Percentiles rank a stretch among this genome's conserved stretches.
Evolutionary conservation across 371 early-diverging fungal species (phyloP).

Genomic region (Synchytrium microbalum): DNA sequence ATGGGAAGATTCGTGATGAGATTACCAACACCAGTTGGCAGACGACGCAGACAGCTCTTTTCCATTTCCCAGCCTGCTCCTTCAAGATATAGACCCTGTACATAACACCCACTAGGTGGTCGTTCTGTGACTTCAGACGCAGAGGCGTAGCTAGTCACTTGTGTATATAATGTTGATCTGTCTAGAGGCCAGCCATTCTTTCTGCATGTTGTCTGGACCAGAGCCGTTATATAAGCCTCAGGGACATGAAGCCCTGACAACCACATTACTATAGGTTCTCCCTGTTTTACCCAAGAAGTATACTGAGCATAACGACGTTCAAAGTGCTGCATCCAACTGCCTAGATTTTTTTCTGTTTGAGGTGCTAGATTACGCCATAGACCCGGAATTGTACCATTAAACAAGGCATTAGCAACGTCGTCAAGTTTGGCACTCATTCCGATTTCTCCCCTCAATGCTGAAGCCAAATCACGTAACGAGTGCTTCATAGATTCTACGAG

Average conservation of each 20-base stretch:
- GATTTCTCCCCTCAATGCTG: conserved; percentile 54
- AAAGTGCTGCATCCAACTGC: conserved; percentile 50
- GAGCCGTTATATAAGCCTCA: conserved; percentile 48
- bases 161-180: conserved; percentile 49
- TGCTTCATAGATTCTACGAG: conserved; percentile 41
- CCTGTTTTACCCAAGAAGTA: conserved; percentile 45
- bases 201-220: conserved; percentile 49
- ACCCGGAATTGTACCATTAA: conserved; percentile 41
- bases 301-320: conserved; percentile 43
- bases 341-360: conserved; percentile 48
- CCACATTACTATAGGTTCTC: conserved; percentile 51
- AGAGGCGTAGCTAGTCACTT: conserved; percentile 41
- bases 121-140: conserved; percentile 43
- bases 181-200: conserved; percentile 53
- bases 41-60: conserved; percentile 27
- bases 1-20: conserved; percentile 46
- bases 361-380: conserved; percentile 46
- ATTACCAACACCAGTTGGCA: conserved; percentile 40
- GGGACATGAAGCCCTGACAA: conserved; percentile 48
- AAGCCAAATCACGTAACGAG: conserved; percentile 38
- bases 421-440: conserved; percentile 51
- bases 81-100: conserved; percentile 48
- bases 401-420: conserved; percentile 45
- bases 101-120: conserved; percentile 43
- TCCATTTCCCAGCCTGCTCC: conserved; percentile 50